Evolutionary conservation across 768 basidiomycete species (phyloP).

Genomic region (Mycena pura): DNA sequence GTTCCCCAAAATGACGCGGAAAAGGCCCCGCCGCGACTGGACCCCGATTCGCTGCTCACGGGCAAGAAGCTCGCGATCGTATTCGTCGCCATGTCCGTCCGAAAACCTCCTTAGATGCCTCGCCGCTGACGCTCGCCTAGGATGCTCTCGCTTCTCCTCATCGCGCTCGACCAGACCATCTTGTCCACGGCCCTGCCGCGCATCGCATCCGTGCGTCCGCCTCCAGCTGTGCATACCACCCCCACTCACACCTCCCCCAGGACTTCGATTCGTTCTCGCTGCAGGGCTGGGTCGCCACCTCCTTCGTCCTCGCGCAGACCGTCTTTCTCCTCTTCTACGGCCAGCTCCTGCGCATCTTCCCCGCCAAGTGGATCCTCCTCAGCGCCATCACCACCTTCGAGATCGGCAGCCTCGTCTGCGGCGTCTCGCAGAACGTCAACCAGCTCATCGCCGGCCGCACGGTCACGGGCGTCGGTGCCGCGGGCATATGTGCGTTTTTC

Average conservation of each 20-base stretch:
- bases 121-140: not conserved
- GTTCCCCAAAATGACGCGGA: not conserved
- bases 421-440: constrained; percentile 25
- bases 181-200: constrained; percentile 13
- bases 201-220: constrained; percentile 8
- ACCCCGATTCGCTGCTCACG: not conserved
- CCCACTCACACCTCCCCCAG: not conserved
- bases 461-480: constrained; percentile 9
- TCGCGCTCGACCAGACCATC: constrained; percentile 11
- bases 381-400: constrained; percentile 15
- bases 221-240: not conserved
- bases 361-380: constrained; percentile 12
- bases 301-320: constrained; percentile 1
- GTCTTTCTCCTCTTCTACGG: constrained; percentile 19
- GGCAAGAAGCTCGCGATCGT: not conserved
- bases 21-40: not conserved
- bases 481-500: constrained; percentile 44
- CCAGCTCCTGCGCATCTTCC: constrained; percentile 14
- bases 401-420: constrained; percentile 38
- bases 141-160: constrained; percentile 6
- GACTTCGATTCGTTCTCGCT: constrained; percentile 6
- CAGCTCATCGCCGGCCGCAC: constrained; percentile 13
- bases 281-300: constrained; percentile 1
- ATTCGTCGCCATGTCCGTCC: not conserved
- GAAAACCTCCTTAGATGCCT: not conserved